Conservation (phyloP, 345 rosid species). For the Eucalyptus cloeziana region DNA sequence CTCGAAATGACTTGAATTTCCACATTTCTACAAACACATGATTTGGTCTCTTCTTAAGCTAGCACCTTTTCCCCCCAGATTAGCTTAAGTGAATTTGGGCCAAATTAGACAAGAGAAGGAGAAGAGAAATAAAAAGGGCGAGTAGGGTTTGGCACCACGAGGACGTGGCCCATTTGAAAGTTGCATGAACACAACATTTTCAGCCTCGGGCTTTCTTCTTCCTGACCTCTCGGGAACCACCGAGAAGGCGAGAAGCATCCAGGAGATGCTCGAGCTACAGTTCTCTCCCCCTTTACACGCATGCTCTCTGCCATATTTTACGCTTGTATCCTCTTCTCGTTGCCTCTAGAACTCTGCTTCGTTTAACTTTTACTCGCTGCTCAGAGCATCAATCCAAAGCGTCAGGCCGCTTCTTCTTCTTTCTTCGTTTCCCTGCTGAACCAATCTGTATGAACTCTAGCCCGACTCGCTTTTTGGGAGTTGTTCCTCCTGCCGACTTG, state of each 20-base stretch:
- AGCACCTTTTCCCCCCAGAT: rapidly evolving
- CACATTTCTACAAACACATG: not conserved
- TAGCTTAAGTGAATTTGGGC: not conserved
- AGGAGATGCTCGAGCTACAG: not conserved
- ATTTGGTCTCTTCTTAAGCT: not conserved
- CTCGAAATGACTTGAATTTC: not conserved
- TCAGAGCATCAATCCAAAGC: not conserved
- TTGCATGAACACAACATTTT: rapidly evolving
- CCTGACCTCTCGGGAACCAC: not conserved
- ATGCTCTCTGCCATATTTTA: not conserved
- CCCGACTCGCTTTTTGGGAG: not conserved
- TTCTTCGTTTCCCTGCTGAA: not conserved
- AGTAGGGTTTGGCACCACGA: not conserved
- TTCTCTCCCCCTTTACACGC: not conserved
- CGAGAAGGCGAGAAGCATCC: not conserved
- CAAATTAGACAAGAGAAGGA: not conserved
- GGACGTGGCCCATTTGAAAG: not conserved
- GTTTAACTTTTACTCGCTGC: not conserved
- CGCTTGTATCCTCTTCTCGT: not conserved
- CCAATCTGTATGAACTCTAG: not conserved
- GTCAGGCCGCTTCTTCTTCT: not conserved
- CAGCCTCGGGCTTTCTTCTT: not conserved
- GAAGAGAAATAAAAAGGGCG: not conserved
- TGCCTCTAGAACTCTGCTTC: not conserved
- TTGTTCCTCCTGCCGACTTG: not conserved